Evolutionary conservation across 495 filamentous ascomycete species (phyloP).

Genomic region (Sphaerosporella brunnea): DNA sequence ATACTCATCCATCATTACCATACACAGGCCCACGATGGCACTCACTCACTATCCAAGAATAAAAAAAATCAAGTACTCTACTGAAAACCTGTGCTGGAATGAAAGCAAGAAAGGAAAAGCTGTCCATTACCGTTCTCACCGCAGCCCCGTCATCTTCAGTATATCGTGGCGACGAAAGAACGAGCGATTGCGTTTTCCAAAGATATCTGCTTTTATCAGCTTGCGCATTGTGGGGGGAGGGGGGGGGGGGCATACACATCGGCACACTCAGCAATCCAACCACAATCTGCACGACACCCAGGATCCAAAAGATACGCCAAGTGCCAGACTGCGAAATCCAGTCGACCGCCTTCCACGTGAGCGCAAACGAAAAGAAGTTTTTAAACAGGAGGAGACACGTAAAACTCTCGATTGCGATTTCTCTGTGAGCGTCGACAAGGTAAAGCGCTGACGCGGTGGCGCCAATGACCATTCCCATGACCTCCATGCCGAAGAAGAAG

Average conservation of each 20-base stretch:
- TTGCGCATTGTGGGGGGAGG: constrained; percentile 4
- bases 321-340: constrained; percentile 50
- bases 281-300: constrained; percentile 56
- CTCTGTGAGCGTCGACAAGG: constrained; percentile 81
- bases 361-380: constrained; percentile 73
- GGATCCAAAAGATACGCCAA: constrained; percentile 45
- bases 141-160: constrained; percentile 31
- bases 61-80: too few species aligned
- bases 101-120: too few species aligned
- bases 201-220: constrained; percentile 40
- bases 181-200: constrained; percentile 58
- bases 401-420: constrained; percentile 78
- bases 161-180: constrained; percentile 58
- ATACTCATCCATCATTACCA: too few species aligned
- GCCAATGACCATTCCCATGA: constrained; percentile 79
- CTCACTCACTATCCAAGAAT: too few species aligned
- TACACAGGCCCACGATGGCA: too few species aligned
- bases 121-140: too few species aligned
- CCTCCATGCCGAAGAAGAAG: constrained; percentile 58
- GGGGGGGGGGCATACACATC: constrained; percentile 18
- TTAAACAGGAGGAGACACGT: constrained; percentile 84
- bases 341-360: constrained; percentile 65
- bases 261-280: constrained; percentile 9
- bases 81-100: too few species aligned
- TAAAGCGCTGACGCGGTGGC: constrained; percentile 77